Conservation (phyloP, 2,329 filamentous ascomycete species). For the Botryosphaeria agaves region DNA sequence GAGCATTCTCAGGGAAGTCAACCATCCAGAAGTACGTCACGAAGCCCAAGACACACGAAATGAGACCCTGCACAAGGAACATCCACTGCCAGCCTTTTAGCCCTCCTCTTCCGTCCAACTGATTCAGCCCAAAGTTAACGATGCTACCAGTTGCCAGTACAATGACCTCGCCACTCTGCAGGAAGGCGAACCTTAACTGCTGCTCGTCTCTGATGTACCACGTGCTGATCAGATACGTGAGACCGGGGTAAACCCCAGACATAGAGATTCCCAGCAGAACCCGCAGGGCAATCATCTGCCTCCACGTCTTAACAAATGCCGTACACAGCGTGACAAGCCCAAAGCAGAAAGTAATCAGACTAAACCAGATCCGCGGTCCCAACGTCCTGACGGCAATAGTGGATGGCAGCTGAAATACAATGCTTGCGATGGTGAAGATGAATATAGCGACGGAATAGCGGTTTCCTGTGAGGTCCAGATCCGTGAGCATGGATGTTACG, state of each 20-base stretch:
- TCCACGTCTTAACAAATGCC: slow-evolving; percentile 49
- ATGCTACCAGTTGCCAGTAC: slow-evolving; percentile 48
- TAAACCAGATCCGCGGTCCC: slow-evolving; percentile 47
- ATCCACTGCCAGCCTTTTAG: slow-evolving; percentile 51
- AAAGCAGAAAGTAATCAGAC: slow-evolving; percentile 40
- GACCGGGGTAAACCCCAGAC: slow-evolving; percentile 34
- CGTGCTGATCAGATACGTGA: slow-evolving; percentile 33
- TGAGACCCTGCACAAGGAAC: slow-evolving; percentile 48
- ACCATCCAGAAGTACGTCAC: slow-evolving; percentile 54
- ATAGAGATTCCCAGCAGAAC: slow-evolving; percentile 49
- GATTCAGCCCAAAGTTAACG: slow-evolving; percentile 52
- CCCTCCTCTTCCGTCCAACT: slow-evolving; percentile 36
- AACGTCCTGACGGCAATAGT: slow-evolving; percentile 48
- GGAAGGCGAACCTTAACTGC: slow-evolving; percentile 46
- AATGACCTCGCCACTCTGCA: slow-evolving; percentile 47
- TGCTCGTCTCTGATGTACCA: slow-evolving; percentile 50
- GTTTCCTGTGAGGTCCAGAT: slow-evolving; percentile 44
- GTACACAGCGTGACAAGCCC: slow-evolving; percentile 51
- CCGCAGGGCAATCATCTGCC: slow-evolving; percentile 50
- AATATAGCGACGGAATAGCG: slow-evolving; percentile 55
- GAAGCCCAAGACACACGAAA: slow-evolving; percentile 39
- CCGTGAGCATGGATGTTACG: slow-evolving; percentile 48
- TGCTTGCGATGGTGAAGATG: slow-evolving; percentile 53
- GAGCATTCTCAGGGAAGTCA: slow-evolving; percentile 47
- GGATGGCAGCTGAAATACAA: slow-evolving; percentile 50